These are phyloP conservation scores for Boletus reticulatus DNA, from an alignment of 768 basidiomycete species.

Conservation along the genomic window DNA sequence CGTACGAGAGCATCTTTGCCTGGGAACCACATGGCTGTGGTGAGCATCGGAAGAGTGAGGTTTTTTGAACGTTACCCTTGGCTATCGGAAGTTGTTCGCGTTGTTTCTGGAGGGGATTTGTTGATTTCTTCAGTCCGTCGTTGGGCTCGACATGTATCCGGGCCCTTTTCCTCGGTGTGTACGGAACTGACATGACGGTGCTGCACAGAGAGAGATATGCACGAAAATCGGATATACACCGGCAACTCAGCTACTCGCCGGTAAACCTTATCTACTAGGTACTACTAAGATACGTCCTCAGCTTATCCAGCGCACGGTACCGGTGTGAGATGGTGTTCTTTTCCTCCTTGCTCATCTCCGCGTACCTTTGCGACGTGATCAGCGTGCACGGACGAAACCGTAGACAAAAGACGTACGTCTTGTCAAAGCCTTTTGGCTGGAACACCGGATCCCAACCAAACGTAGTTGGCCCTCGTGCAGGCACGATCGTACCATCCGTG, in stretches of 20 bases:
- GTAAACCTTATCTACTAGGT: not conserved
- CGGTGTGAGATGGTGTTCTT: slow-evolving; percentile 70
- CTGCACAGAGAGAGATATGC: not conserved
- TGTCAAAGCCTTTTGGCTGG: slow-evolving; percentile 68
- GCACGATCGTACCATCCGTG: slow-evolving; percentile 89
- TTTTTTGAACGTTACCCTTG: slow-evolving; percentile 44
- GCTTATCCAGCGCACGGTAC: slow-evolving; percentile 59
- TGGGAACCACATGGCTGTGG: slow-evolving; percentile 27
- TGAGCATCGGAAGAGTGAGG: not conserved
- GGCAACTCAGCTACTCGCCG: slow-evolving; percentile 14
- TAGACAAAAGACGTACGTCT: slow-evolving; percentile 58
- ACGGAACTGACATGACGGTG: slow-evolving; percentile 14
- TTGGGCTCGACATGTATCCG: slow-evolving; percentile 22
- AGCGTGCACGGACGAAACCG: not conserved
- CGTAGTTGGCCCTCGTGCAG: slow-evolving; percentile 67
- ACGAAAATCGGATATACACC: slow-evolving; percentile 15
- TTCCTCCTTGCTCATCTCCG: slow-evolving; percentile 61
- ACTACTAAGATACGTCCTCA: slow-evolving; percentile 43
- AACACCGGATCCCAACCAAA: slow-evolving; percentile 96
- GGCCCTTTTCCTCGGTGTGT: slow-evolving; percentile 27
- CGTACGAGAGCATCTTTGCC: slow-evolving; percentile 74
- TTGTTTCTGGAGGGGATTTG: slow-evolving; percentile 54
- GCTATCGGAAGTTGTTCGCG: slow-evolving; percentile 76
- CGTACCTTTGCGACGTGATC: slow-evolving; percentile 41
- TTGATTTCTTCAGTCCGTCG: slow-evolving; percentile 9